Conservation (phyloP, 495 filamentous ascomycete genomes). For the Wilcoxina mikolae region DNA sequence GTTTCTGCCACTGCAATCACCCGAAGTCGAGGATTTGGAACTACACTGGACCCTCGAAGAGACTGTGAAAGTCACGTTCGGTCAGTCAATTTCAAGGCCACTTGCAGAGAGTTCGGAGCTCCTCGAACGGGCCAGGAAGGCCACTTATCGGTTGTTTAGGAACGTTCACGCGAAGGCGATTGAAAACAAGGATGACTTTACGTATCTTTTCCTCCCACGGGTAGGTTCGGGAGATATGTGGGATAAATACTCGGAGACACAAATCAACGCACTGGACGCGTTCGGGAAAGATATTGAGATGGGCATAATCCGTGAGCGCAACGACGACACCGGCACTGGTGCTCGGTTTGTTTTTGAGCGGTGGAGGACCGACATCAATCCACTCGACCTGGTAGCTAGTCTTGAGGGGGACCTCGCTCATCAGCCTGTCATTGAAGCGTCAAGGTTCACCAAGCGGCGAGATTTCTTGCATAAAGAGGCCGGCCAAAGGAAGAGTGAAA, state of each 20-base stretch:
- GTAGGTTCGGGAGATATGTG: slow-evolving; percentile 15
- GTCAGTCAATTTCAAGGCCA: not conserved
- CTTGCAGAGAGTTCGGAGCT: not conserved
- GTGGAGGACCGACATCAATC: slow-evolving; percentile 9
- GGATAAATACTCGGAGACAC: not conserved
- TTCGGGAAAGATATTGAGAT: slow-evolving; percentile 14
- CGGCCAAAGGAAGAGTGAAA: slow-evolving; percentile 10
- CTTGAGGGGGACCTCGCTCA: slow-evolving; percentile 15
- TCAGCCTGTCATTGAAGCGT: slow-evolving; percentile 37
- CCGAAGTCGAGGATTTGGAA: not conserved
- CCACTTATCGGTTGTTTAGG: slow-evolving; percentile 20
- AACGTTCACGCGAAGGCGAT: slow-evolving; percentile 14
- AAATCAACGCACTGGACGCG: slow-evolving; percentile 9
- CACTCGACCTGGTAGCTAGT: not conserved
- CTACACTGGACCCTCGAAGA: slow-evolving; percentile 12
- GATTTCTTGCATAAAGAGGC: slow-evolving; percentile 44
- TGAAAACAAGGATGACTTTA: slow-evolving; percentile 15
- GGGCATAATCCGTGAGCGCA: slow-evolving; percentile 28
- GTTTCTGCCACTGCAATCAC: slow-evolving; percentile 8
- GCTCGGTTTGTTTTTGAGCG: slow-evolving; percentile 17
- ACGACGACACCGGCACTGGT: slow-evolving; percentile 12
- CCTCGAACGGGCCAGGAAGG: slow-evolving; percentile 16
- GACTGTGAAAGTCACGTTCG: slow-evolving; percentile 4
- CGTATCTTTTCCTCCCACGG: slow-evolving; percentile 22
- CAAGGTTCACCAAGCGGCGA: slow-evolving; percentile 39